Evolutionary conservation across 2,329 filamentous ascomycete species (phyloP).

Genomic region (Periconia sp.): DNA sequence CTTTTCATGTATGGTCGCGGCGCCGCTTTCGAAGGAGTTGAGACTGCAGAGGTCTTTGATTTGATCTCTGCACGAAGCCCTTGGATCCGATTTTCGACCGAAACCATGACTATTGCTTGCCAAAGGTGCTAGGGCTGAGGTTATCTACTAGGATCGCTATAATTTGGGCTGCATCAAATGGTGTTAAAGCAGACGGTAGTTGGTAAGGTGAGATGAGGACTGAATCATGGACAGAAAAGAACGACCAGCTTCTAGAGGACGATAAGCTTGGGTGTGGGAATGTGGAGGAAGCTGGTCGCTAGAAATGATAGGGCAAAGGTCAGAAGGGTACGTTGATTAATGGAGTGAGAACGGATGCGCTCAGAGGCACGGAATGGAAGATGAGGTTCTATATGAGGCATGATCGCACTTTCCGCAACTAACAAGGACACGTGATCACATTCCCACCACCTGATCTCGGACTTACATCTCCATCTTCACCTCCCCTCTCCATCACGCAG

Average conservation of each 20-base stretch:
- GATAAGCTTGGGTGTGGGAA: neutral
- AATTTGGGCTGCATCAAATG: neutral
- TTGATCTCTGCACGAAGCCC: neutral
- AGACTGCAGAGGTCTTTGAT: neutral
- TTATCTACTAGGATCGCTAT: neutral
- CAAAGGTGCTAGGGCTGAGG: neutral
- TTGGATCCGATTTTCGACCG: slow-evolving; percentile 2
- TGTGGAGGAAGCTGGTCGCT: neutral
- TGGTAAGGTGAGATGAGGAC: neutral
- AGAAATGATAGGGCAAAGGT: neutral
- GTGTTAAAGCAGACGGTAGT: neutral
- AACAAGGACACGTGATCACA: no score
- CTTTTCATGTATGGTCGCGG: slow-evolving; percentile 16
- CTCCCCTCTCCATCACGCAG: neutral
- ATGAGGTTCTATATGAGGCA: no score
- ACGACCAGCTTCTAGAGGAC: slow-evolving; percentile 14
- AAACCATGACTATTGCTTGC: neutral
- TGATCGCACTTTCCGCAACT: no score
- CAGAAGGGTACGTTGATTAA: no score
- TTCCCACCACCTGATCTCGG: no score
- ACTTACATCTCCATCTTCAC: neutral
- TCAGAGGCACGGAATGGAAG: no score
- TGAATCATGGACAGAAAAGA: slow-evolving; percentile 1
- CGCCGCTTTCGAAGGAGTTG: slow-evolving; percentile 9
- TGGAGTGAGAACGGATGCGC: no score